Base-by-base conservation (phyloP, 257 asterid genomes). In the Haberlea rhodopensis region DNA sequence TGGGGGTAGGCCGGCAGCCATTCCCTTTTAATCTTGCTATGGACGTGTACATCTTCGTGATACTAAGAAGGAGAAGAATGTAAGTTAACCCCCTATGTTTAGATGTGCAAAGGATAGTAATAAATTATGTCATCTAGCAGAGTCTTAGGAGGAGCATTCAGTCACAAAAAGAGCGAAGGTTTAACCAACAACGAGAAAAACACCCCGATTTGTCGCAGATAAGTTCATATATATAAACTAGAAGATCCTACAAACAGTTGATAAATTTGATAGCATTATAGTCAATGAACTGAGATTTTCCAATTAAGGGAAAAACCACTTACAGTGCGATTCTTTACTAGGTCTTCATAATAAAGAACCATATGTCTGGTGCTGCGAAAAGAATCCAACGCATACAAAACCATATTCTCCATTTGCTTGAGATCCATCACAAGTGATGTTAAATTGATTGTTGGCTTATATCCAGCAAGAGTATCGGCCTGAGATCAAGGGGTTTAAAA, bases 381-480 rank as follows among this genome's bases (percentile, higher is more conserved):
- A 77, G 70, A 69, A 34, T 83, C 84, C 63, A 90, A 52, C 2
- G 87, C 82, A 63, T 81, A 81, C 45, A 25, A 68, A 48, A 76
- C 81, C 23, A 70, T 71, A 71, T 71, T 80, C 63, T 87, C 99
- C 90, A 83, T 86, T 67, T 72, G 71, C 78, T 75, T 81, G 31
- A 90, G 78, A 63, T 90, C 90, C 61, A 46, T 55, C 62, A 83
- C 49, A 71, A 94, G 32, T 4, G 95, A 81, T 13, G 81, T 69
- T 58, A 80, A 71, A 64, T 81, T 80, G 69, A 94, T 80, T 52
- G 55, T 62, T 2, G 99, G 99, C 73, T 87, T 94, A 66, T 92
- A 89, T 49, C 75, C 79, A 29, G 99, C 82, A 66, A 94, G 99
- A 51, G 84, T 60, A 57, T 79, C 73, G 48, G 99, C 99, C 98